Base-by-base conservation (phyloP, 2,329 filamentous ascomycete genomes). In the Apiospora hydei region DNA sequence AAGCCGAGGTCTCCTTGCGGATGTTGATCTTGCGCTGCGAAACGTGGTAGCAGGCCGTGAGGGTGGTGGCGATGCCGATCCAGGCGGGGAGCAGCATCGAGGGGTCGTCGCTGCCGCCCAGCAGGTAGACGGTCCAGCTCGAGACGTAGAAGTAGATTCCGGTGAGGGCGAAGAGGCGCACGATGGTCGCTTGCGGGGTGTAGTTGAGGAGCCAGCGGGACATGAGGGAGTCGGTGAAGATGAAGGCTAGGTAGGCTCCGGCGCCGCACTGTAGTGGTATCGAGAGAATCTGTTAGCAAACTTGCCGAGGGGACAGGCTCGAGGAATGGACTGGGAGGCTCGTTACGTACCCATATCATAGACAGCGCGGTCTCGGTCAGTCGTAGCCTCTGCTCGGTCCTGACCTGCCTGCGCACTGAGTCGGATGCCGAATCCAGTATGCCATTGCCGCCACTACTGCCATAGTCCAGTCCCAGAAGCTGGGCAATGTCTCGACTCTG, bases 181-280 rank as follows among this genome's bases (percentile, higher is more conserved):
- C 91, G 73, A 95, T 89, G 67, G 94, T 94, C 69, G 93, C 94
- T 81, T 91, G 89, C 2, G 94, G 93, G 18, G 93, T 94, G 83
- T 96, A 96, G 81, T 95, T 92, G 76, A 96, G 87, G 77, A 96
- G 91, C 94, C 93, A 95, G 83, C 93, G 87, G 74, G 92, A 94
- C 93, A 95, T 95, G 77, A 95, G 88, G 82, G 93, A 94, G 83
- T 95, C 93, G 72, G 92, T 93, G 80, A 95, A 95, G 84, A 94
- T 93, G 82, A 94, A 95, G 69, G 92, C 93, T 73, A 95, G 87
- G 81, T 94, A 94, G 70, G 91, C 93, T 26, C 92, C 93, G 72
- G 92, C 91, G 78, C 89, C 90, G 83, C 92, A 94, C 93, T 94
- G 77, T 30, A 69, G 34, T 51, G 24, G 43, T 46, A n/a, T 69